Evolutionary conservation across 768 basidiomycete species (phyloP), one percentile per base, ranked within the genome.

Genomic region (Multifurca ochricompacta): DNA sequence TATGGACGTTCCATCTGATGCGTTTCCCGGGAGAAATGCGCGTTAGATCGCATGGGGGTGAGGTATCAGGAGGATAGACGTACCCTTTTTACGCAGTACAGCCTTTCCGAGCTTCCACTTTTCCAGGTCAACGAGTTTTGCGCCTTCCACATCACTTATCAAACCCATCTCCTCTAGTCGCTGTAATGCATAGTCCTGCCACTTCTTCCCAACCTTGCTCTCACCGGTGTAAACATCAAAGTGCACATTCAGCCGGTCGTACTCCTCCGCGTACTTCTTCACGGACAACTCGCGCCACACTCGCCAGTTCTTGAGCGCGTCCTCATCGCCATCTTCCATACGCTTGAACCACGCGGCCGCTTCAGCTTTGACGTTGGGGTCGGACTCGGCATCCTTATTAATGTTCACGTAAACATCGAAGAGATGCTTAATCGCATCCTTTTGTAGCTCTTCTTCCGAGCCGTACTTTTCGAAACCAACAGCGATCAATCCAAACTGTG

Each of bases 221-320:
- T 97, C 95, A 19, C 94, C 95, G 27, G 81, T 87, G 69, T 96
- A 98, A 25, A 86, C 79, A 66, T 97, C 92, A 62, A 97, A 98
- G 58, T 81, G 70, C 53, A 97, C 85, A 66, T 98, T 98, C 60
- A 97, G 70, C 25, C 88, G 78, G 2, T 81, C 85, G 70, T 96
- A 98, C 66, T 91, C 89, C 63, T 85, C 78, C 65, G 77, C 77
- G 70, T 97, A 95, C 70, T 91, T 91, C 64, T 82, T 82, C 64
- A 99, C 81, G 59, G 91, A 94, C 45, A 94, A 71, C 63, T 89
- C 83, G 23, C 95, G 86, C 91, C 94, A 99, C 55, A 85, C 78
- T 16, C 85, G 80, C 95, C 95, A 99, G 69, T 94, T 86, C 52
- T 73, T 75, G 32, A 98, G 77, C 2, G 91, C 86, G 9, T 73